A percentile compares a stretch with the other conserved stretches of the same genome.
Conservation (phyloP, 164 flowering plant genomes). For the Warburgia ugandensis region DNA sequence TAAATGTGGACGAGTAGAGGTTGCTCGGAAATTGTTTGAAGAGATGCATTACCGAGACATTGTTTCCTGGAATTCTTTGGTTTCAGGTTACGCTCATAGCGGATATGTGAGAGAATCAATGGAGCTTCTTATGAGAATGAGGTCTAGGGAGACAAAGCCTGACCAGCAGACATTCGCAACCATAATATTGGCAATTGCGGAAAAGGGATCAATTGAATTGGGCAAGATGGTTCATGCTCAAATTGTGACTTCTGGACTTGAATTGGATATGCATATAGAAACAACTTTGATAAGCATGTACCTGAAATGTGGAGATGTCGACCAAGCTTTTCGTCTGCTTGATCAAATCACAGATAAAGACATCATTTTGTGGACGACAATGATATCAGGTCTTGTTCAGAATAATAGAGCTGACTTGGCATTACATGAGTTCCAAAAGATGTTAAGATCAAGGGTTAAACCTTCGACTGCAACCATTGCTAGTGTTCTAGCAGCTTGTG, state of each 20-base stretch:
- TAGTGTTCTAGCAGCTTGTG: conserved; percentile 70
- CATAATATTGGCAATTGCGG: conserved; percentile 32
- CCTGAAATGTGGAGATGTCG: conserved; percentile 34
- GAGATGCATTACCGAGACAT: conserved; percentile 40
- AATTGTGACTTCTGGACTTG: conserved; percentile 39
- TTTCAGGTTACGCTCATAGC: conserved; percentile 41
- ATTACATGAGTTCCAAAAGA: conserved; percentile 34
- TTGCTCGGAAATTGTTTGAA: conserved; percentile 48
- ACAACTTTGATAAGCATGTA: conserved; percentile 65
- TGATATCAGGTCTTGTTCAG: conserved; percentile 77
- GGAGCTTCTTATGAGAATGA: conserved; percentile 44
- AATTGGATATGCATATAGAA: conserved; percentile 32
- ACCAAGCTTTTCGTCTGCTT: conserved; percentile 40
- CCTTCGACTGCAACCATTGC: conserved; percentile 62
- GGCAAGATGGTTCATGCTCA: conserved; percentile 60
- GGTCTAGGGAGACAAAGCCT: conserved; percentile 34
- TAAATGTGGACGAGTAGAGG: conserved; percentile 43
- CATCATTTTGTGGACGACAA: conserved; percentile 57
- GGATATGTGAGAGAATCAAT: conserved; percentile 35
- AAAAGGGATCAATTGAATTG: conserved; percentile 20
- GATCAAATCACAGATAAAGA: conserved; percentile 38
- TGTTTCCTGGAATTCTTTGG: conserved; percentile 77
- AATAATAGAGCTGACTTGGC: conserved; percentile 49
- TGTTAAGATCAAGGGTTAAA: conserved; percentile 34
- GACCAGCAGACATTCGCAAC: conserved; percentile 54